Conservation (phyloP, 2,329 filamentous ascomycete genomes). For the Pochonia chlamydosporia region DNA sequence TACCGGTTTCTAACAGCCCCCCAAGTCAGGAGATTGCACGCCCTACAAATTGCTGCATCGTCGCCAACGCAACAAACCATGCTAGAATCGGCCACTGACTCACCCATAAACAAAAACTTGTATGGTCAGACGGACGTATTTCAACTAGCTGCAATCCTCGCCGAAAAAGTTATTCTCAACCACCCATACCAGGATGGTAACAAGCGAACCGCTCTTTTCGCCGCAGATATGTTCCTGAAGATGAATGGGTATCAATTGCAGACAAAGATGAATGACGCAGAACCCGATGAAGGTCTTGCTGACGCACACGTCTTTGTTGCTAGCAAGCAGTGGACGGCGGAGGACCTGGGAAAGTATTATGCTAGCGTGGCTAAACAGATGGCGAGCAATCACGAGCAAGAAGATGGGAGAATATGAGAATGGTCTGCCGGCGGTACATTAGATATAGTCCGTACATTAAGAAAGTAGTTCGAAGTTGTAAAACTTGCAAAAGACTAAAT, state of each 20-base stretch:
- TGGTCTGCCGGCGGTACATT: too few species aligned
- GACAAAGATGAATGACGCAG: not conserved
- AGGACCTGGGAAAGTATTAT: slow-evolving; percentile 13
- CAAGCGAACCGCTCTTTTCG: slow-evolving; percentile 13
- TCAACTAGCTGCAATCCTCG: slow-evolving; percentile 14
- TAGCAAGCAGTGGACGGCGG: slow-evolving; percentile 13
- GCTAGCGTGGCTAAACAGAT: slow-evolving; percentile 8
- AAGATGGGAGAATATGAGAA: not conserved
- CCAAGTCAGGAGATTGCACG: slow-evolving; percentile 10
- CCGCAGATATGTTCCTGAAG: slow-evolving; percentile 16
- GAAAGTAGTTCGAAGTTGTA: too few species aligned
- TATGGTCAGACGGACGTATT: slow-evolving; percentile 15
- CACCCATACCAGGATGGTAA: slow-evolving; percentile 16
- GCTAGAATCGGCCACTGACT: slow-evolving; percentile 13
- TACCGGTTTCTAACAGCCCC: slow-evolving; percentile 13
- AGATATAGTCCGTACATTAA: too few species aligned
- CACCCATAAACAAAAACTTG: slow-evolving; percentile 11
- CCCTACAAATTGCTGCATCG: slow-evolving; percentile 1
- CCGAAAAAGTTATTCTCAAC: slow-evolving; percentile 16
- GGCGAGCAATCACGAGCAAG: not conserved
- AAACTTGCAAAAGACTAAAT: too few species aligned
- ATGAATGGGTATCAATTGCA: slow-evolving; percentile 15
- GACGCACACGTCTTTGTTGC: slow-evolving; percentile 13
- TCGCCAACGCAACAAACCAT: slow-evolving; percentile 10
- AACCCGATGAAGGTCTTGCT: slow-evolving; percentile 7